Conservation (phyloP, 2,329 filamentous ascomycete species). For the Cladosporium austrohemisphaericum region DNA sequence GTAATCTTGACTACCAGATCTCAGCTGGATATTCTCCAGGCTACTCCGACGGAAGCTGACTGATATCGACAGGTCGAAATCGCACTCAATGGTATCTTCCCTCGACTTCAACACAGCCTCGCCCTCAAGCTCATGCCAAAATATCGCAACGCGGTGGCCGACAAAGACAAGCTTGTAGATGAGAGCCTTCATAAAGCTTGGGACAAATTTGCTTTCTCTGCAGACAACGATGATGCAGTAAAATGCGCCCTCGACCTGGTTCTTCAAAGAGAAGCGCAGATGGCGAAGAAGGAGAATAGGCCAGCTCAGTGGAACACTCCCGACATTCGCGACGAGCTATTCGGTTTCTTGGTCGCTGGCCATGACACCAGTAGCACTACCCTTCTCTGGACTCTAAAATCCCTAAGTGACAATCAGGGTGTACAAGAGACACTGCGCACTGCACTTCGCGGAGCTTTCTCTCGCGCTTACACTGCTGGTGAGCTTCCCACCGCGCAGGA, state of each 20-base stretch:
- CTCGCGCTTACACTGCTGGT: slow-evolving; percentile 17
- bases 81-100: slow-evolving; percentile 23
- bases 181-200: slow-evolving; percentile 33
- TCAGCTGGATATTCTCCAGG: too few relatives aligned
- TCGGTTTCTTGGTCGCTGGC: slow-evolving; percentile 39
- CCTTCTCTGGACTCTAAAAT: slow-evolving; percentile 41
- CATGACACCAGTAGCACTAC: slow-evolving; percentile 46
- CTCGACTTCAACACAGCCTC: slow-evolving; percentile 25
- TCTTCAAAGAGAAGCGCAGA: slow-evolving; percentile 32
- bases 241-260: slow-evolving; percentile 37
- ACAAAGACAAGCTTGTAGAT: slow-evolving; percentile 33
- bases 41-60: too few relatives aligned
- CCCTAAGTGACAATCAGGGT: slow-evolving; percentile 33
- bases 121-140: slow-evolving; percentile 17
- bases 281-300: slow-evolving; percentile 34
- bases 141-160: slow-evolving; percentile 14
- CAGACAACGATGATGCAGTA: slow-evolving; percentile 28
- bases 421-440: slow-evolving; percentile 37
- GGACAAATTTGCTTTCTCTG: slow-evolving; percentile 21
- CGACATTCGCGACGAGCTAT: slow-evolving; percentile 28
- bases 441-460: slow-evolving; percentile 29
- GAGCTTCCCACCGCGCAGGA: background rate
- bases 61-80: slow-evolving; percentile 18
- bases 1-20: background rate
- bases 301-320: slow-evolving; percentile 25